phyloP scores from a whole-genome alignment of 495 filamentous ascomycete species.

The Trypethelium eluteriae region DNA sequence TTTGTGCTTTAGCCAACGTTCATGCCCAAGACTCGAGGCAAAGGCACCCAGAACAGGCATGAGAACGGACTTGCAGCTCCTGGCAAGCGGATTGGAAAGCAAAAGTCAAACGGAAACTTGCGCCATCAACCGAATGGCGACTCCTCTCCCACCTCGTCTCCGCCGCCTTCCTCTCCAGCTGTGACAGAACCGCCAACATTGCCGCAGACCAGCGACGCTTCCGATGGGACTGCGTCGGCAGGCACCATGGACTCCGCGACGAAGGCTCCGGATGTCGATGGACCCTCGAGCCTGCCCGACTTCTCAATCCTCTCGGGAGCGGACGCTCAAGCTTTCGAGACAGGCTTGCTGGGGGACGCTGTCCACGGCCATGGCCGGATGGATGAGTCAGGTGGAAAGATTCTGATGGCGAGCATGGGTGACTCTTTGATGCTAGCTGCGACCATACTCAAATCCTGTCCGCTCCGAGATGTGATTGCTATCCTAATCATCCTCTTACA shows the following conservation, averaged over 20 bases:
- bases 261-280: neutral
- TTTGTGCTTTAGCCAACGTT: constrained; percentile 8
- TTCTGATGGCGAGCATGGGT: constrained; percentile 23
- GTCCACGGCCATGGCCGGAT: neutral
- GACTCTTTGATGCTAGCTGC: constrained; percentile 64
- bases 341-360: constrained; percentile 8
- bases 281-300: neutral
- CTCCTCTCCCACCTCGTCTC: constrained; percentile 42
- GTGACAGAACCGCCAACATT: constrained; percentile 22
- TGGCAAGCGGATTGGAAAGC: constrained; percentile 69
- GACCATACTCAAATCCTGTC: constrained; percentile 84
- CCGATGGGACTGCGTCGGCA: constrained; percentile 5
- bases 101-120: constrained; percentile 56
- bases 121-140: constrained; percentile 53
- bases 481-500: constrained; percentile 97
- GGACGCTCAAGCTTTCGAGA: constrained; percentile 23
- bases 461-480: constrained; percentile 90
- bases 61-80: constrained; percentile 82
- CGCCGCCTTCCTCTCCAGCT: constrained; percentile 34
- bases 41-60: constrained; percentile 53
- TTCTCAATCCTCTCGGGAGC: neutral
- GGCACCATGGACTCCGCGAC: neutral
- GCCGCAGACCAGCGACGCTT: constrained; percentile 22
- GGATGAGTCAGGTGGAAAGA: neutral
- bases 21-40: constrained; percentile 60